Percentiles rank a stretch among this genome's conserved stretches.
Evolutionary conservation across 2,329 filamentous ascomycete species (phyloP).

Genomic region (Lasiodiplodia citricola): DNA sequence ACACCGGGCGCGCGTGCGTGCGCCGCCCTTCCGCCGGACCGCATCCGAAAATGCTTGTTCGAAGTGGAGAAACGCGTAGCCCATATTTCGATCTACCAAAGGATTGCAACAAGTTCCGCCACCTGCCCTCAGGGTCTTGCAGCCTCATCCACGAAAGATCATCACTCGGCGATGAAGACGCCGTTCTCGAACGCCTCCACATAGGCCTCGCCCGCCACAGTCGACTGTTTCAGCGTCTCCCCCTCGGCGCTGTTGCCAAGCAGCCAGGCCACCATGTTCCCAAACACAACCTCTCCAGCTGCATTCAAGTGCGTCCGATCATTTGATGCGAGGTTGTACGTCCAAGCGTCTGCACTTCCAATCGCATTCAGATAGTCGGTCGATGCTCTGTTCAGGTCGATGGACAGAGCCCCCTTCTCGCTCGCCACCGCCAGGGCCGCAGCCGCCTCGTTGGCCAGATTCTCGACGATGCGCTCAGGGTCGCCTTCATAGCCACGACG

Average conservation of each 20-base stretch:
- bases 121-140: background rate
- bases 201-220: background rate
- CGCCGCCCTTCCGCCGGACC: conserved; percentile 7
- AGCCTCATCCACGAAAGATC: too few relatives aligned
- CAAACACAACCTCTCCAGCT: background rate
- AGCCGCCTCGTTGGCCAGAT: conserved; percentile 11
- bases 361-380: conserved; percentile 22
- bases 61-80: background rate
- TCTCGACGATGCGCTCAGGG: background rate
- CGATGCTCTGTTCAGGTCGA: conserved; percentile 25
- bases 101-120: background rate
- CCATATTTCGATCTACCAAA: conserved; percentile 10
- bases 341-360: conserved; percentile 8
- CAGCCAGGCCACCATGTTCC: background rate
- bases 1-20: conserved; percentile 6
- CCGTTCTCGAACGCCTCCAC: conserved; percentile 1
- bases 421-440: conserved; percentile 10
- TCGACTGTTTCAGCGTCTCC: background rate
- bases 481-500: background rate
- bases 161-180: background rate
- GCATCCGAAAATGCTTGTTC: conserved; percentile 8
- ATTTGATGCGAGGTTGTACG: conserved; percentile 3
- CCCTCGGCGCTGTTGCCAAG: background rate
- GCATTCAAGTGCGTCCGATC: conserved; percentile 14
- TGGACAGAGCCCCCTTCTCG: background rate